phyloP scores from a whole-genome alignment of 2,329 filamentous ascomycete genomes.

The Cladophialophora chaetospira region DNA sequence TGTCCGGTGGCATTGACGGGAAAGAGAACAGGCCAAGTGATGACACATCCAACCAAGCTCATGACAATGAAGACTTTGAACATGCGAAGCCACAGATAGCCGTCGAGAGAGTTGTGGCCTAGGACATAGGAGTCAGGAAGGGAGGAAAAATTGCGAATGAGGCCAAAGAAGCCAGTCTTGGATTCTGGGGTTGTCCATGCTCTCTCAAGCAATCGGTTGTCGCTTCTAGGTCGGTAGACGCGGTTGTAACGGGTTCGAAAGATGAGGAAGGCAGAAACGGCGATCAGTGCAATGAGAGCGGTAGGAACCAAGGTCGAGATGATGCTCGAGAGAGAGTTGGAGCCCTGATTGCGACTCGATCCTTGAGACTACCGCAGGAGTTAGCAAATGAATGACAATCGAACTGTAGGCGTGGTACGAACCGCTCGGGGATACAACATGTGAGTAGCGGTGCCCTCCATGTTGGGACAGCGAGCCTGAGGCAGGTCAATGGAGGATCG shows the following conservation, averaged over 20 bases:
- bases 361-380: slow-evolving; percentile 15
- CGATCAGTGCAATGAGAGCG: slow-evolving; percentile 47
- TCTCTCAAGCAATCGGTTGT: slow-evolving; percentile 45
- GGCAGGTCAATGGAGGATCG: too few species aligned
- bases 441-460: slow-evolving; percentile 20
- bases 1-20: slow-evolving; percentile 86
- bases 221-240: slow-evolving; percentile 50
- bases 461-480: too few species aligned
- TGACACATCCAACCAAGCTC: slow-evolving; percentile 76
- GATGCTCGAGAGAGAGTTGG: slow-evolving; percentile 54
- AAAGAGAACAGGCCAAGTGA: slow-evolving; percentile 87
- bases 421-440: slow-evolving; percentile 26
- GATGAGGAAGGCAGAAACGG: slow-evolving; percentile 50
- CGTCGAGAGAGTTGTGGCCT: slow-evolving; percentile 86
- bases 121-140: slow-evolving; percentile 77
- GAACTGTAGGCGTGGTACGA: neutral
- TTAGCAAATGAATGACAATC: neutral
- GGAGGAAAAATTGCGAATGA: slow-evolving; percentile 47
- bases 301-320: slow-evolving; percentile 53
- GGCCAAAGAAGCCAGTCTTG: slow-evolving; percentile 25
- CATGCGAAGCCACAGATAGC: slow-evolving; percentile 88
- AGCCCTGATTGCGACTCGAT: slow-evolving; percentile 18
- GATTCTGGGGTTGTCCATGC: slow-evolving; percentile 37
- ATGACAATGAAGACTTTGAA: slow-evolving; percentile 76
- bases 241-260: slow-evolving; percentile 48